Base-by-base conservation (phyloP, 164 flowering plant species). In the Tetrastigma voinierianum region DNA sequence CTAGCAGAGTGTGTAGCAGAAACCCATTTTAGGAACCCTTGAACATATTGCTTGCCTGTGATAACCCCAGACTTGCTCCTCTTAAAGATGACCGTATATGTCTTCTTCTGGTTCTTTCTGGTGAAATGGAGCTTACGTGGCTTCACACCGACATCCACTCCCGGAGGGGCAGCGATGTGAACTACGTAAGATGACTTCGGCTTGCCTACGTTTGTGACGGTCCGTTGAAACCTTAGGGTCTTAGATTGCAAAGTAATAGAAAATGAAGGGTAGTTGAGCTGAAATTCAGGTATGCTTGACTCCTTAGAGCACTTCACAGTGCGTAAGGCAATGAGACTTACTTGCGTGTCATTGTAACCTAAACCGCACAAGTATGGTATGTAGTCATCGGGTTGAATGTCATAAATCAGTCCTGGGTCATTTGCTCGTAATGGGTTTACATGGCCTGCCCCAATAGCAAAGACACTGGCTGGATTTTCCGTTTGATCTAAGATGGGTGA, bases 251-350 rank as follows among this genome's bases (percentile, higher is more conserved):
- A 46, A 3, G 51, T 9, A 18, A 64, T 32, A 12, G 67, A 21
- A n/a, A 64, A 64, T 23, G 67, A 64, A 23, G 67, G 67, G 16
- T 64, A 64, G 19, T 64, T 64, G 8, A 64, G 57, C 21, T 64
- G 45, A 15, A 45, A 57, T 43, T 59, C 48, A 18, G 47, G 63
- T 19, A 59, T 59, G 48, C 63, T 59, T 44, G 21, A 2, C 43
- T 14, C 63, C 13, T 59, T 8, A 3, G 48, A 12, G 18, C 63
- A 59, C 7, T 7, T 23, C 13, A 64, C 67, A 1, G 10, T 6
- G 10, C 17, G 17, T 11, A 14, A 17, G 2, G 45, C 17, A 25
- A 64, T 49, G 17, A 11, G 15, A 24, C 12, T n/a, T 9, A 64
- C 51, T 1, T 64, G 57, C 1, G 15, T 21, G 14, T 64, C 57